A percentile compares a stretch with the other conserved stretches of the same genome.
phyloP scores from a whole-genome alignment of 2,329 filamentous ascomycete genomes.

The Claviceps pazoutovae region DNA sequence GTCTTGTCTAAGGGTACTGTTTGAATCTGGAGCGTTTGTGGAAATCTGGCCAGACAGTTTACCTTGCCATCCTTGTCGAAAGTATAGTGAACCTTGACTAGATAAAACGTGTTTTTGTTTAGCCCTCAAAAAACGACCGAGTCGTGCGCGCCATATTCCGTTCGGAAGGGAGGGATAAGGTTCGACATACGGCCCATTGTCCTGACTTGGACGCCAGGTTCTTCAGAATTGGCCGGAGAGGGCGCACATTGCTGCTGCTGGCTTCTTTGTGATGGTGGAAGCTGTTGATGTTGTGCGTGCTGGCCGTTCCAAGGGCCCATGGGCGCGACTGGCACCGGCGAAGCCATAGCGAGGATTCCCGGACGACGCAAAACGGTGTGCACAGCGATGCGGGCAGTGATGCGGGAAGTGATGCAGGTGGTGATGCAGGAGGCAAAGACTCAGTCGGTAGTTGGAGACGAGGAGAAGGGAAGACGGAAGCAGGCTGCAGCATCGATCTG shows the following conservation, averaged over 20 bases:
- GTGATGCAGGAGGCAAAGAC: neutral
- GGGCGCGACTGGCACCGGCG: constrained; percentile 21
- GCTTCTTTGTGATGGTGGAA: neutral
- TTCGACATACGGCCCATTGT: constrained; percentile 52
- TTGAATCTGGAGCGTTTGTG: constrained; percentile 65
- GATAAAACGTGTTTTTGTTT: constrained; percentile 8
- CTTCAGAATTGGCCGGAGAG: constrained; percentile 20
- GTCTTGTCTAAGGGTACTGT: constrained; percentile 68
- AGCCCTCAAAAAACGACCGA: constrained; percentile 6
- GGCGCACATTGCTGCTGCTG: constrained; percentile 14
- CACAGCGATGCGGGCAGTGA: neutral
- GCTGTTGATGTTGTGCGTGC: constrained; percentile 4
- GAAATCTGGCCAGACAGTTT: constrained; percentile 78
- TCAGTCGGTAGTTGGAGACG: neutral
- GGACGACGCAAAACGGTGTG: neutral
- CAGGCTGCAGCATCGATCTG: neutral
- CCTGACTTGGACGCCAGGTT: constrained; percentile 41
- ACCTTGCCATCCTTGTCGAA: constrained; percentile 83
- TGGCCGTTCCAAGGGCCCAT: constrained; percentile 9
- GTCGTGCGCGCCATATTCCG: constrained; percentile 5
- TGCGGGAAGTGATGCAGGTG: too few relatives aligned
- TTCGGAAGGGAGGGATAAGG: constrained; percentile 21
- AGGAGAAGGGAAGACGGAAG: neutral
- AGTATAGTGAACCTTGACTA: constrained; percentile 94
- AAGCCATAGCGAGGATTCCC: constrained; percentile 21